Evolutionary conservation across 164 flowering plant genomes (phyloP).

Genomic region (Kalanchoe fedtschenkoi): DNA sequence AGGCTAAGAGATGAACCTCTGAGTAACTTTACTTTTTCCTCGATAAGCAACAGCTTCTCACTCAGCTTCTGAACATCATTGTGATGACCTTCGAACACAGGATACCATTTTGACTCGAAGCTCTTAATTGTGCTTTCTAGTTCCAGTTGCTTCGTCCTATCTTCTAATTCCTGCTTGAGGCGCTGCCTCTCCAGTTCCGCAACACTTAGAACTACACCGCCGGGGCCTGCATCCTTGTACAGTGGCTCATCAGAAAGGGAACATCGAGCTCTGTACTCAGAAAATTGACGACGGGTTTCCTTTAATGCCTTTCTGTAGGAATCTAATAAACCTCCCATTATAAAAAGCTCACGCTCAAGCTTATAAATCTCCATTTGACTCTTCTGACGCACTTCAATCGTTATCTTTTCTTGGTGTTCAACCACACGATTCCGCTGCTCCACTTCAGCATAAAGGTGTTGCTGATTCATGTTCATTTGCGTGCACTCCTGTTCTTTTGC

Average conservation of each 20-base stretch:
- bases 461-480: slow-evolving; percentile 27
- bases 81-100: background rate
- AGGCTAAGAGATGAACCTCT: too few species aligned
- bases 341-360: slow-evolving; percentile 48
- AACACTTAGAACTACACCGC: slow-evolving; percentile 59
- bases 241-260: slow-evolving; percentile 50
- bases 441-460: slow-evolving; percentile 31
- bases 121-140: background rate
- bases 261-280: slow-evolving; percentile 48
- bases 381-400: slow-evolving; percentile 36
- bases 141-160: slow-evolving; percentile 15
- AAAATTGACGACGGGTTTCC: slow-evolving; percentile 39
- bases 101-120: background rate
- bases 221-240: slow-evolving; percentile 63
- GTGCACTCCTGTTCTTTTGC: slow-evolving; percentile 32
- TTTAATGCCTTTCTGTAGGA: slow-evolving; percentile 70
- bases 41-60: background rate
- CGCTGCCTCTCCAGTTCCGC: slow-evolving; percentile 44
- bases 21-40: background rate
- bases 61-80: background rate
- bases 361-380: slow-evolving; percentile 35
- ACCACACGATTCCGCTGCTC: slow-evolving; percentile 35
- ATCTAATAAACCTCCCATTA: slow-evolving; percentile 44
- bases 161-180: slow-evolving; percentile 56
- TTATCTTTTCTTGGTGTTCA: slow-evolving; percentile 29